These are phyloP conservation scores for Xylariaceae sp. DNA, from an alignment of 2,329 filamentous ascomycete genomes.

Conservation along the genomic window DNA sequence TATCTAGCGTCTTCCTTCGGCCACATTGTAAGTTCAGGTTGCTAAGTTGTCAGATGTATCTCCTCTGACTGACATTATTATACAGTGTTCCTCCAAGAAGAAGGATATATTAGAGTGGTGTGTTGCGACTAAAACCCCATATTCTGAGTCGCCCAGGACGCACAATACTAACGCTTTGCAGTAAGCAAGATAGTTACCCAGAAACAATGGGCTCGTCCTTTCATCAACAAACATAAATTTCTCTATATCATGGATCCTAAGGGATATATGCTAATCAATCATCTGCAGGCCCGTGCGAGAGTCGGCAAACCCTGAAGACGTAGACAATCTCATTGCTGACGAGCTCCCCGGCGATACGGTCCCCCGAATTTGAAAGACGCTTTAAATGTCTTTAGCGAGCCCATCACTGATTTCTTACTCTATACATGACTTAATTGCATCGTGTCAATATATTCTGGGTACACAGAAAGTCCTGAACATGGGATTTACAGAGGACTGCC, in stretches of 20 bases:
- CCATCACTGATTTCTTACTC: too few species aligned
- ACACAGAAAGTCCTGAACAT: too few species aligned
- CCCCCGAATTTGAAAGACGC: slow-evolving; percentile 19
- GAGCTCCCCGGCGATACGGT: slow-evolving; percentile 20
- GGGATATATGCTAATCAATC: not conserved
- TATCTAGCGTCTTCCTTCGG: slow-evolving; percentile 66
- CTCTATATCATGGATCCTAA: not conserved
- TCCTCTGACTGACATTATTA: not conserved
- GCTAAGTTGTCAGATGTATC: not conserved
- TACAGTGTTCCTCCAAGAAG: slow-evolving; percentile 27
- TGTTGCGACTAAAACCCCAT: too few species aligned
- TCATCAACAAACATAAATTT: too few species aligned
- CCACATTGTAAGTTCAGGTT: slow-evolving; percentile 63
- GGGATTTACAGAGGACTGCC: too few species aligned
- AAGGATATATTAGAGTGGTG: slow-evolving; percentile 22
- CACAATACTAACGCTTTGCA: too few species aligned
- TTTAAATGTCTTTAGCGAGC: too few species aligned
- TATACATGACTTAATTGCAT: too few species aligned
- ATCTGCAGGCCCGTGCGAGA: slow-evolving; percentile 13
- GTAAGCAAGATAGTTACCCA: too few species aligned
- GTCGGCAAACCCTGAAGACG: slow-evolving; percentile 9
- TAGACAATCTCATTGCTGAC: slow-evolving; percentile 14
- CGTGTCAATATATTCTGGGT: too few species aligned
- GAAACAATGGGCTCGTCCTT: too few species aligned
- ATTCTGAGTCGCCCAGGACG: too few species aligned